Evolutionary conservation across 75 land plant genomes (phyloP), one percentile per base, ranked within the genome.

Genomic region (Ceratopteris richardii): DNA sequence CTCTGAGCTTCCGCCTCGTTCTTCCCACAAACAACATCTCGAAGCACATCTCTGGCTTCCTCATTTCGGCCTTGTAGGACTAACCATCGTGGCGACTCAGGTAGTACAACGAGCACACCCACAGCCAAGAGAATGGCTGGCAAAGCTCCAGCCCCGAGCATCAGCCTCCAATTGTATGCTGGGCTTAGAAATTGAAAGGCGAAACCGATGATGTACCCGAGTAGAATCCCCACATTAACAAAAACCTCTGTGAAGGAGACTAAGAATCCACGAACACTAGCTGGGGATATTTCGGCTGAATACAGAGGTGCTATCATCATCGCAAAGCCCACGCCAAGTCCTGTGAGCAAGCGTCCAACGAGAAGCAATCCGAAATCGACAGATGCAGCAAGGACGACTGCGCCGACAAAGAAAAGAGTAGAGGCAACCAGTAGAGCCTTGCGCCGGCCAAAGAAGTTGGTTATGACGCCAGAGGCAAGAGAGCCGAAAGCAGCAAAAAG

Each of bases 261-360:
- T 28, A 85, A 66, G 0, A n/a, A n/a, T n/a, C n/a, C n/a, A n/a
- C n/a, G n/a, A n/a, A n/a, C n/a, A n/a, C n/a, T n/a, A n/a, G n/a
- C n/a, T n/a, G n/a, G n/a, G n/a, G n/a, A n/a, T n/a, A n/a, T n/a
- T n/a, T n/a, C n/a, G n/a, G n/a, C n/a, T n/a, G n/a, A 82, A 59
- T 85, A 82, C 5, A 85, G 77, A 18, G 88, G 88, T 0, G 88
- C 88, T 36, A 85, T 79, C 86, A 85, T 85, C 37, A 82, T 66
- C 9, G 82, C 86, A 22, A 82, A 76, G 18, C 89, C 89, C 17
- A 85, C 85, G 0, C 89, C 89, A 24, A 85, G 51, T 17, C 89
- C 89, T 21, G 80, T 79, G 25, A 85, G 23, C n/a, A 85, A 40
- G 57, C 89, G 58, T 14, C 89, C 89, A 0, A 71, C 19, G 74